Base-by-base conservation (phyloP, 2,329 filamentous ascomycete genomes). In the Leptographium procerum region DNA sequence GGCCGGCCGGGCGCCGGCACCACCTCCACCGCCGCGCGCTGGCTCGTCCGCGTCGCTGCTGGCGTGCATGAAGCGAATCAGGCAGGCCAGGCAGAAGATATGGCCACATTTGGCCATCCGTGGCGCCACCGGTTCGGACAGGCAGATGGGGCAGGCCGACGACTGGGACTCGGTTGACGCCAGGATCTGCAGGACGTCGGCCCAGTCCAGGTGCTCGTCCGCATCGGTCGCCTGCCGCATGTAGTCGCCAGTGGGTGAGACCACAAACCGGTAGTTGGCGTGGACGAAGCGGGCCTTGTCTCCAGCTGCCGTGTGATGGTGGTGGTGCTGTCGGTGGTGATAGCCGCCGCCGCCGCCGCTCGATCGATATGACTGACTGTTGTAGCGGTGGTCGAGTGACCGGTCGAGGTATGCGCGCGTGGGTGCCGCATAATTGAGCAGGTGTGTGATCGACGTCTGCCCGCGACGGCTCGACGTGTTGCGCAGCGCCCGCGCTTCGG, bases 51-150 rank as follows among this genome's bases (percentile, higher is more conserved):
- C 86, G 28, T 80, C 83, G 3, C 85, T 82, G 14, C 82, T 83
- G 9, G 91, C 88, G 66, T 95, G 89, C 90, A 99, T 96, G 70
- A 95, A 99, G 55, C 94, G 87, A 62, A 97, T 89, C 61, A 97
- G 73, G 69, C 94, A 99, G 7, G 94, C 86, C 36, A 97, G 76
- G 69, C 94, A 99, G 70, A 96, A 97, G 14, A 99, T 96, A 69
- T 99, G 94, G 1, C 94, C 94, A 67, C 94, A 99, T 68, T 87
- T 92, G 48, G 94, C 91, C 92, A 99, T 99, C 58, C 94, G 85
- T 34, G 94, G 91, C 9, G 94, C 94, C 22, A 95, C 89, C 1
- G 94, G 94, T 58, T 88, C 89, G 2, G 88, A 95, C 31, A 99
- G 81, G 68, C 94, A 99, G 57, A 99, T 99, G 0, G 94, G 94